A percentile compares a stretch with the other conserved stretches of the same genome.
Evolutionary conservation across 2,329 filamentous ascomycete species (phyloP).

Genomic region (Xylaria sp.): DNA sequence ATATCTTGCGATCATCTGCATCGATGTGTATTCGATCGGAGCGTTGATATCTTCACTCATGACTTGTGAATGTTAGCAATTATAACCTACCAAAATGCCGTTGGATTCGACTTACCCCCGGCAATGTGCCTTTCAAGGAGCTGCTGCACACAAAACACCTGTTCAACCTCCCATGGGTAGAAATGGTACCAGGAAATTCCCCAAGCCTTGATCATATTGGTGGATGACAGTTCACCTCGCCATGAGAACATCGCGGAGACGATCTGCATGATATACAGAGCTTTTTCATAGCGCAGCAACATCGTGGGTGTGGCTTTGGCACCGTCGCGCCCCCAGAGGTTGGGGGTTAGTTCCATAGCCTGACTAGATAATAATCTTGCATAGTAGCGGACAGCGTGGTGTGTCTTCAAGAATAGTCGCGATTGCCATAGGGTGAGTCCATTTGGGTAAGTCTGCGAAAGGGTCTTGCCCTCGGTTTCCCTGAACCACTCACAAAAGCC

Average conservation of each 20-base stretch:
- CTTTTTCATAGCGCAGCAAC: conserved; percentile 16
- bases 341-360: not conserved
- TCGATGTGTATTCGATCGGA: not conserved
- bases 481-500: not conserved
- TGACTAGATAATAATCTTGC: not conserved
- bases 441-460: not conserved
- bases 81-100: not conserved
- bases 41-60: not conserved
- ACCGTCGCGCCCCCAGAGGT: not conserved
- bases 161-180: conserved; percentile 27
- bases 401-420: not conserved
- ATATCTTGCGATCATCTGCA: not conserved
- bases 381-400: not conserved
- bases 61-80: conserved; percentile 6
- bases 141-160: conserved; percentile 15
- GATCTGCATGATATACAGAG: conserved; percentile 22
- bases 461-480: not conserved
- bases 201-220: conserved; percentile 1
- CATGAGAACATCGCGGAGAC: conserved; percentile 12
- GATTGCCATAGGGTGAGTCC: not conserved
- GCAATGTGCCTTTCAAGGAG: not conserved
- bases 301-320: not conserved
- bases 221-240: not conserved
- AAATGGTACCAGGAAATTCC: conserved; percentile 20
- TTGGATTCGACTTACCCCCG: not conserved